A percentile compares a stretch with the other conserved stretches of the same genome.
phyloP scores from a whole-genome alignment of 129 eudicot species.

The Arctium minus region DNA sequence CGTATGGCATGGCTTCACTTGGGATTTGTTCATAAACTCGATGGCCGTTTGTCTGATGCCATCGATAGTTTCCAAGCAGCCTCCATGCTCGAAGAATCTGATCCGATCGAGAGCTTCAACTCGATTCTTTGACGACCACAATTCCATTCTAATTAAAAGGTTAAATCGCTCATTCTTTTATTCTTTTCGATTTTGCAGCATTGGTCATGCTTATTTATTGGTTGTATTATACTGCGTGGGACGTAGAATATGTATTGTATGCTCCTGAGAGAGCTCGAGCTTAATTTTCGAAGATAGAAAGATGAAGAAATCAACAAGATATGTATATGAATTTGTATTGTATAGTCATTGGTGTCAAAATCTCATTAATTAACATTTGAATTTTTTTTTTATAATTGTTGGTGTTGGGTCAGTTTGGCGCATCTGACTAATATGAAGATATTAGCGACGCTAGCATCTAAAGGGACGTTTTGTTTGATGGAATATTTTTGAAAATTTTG shows the following conservation, averaged over 20 bases:
- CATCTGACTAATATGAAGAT: too few relatives aligned
- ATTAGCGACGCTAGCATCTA: too few relatives aligned
- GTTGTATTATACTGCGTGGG: background rate
- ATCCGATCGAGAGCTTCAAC: conserved; percentile 81
- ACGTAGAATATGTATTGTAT: background rate
- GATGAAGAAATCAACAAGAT: background rate
- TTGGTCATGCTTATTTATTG: background rate
- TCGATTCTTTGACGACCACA: conserved; percentile 32
- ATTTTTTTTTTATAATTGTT: background rate
- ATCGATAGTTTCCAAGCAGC: conserved; percentile 95
- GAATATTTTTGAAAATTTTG: too few relatives aligned
- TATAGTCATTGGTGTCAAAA: background rate
- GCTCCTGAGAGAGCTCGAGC: background rate
- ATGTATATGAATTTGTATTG: conserved; percentile 11
- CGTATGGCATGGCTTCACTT: conserved; percentile 83
- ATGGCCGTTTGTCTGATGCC: conserved; percentile 85
- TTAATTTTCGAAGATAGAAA: background rate
- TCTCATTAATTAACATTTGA: background rate
- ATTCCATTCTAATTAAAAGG: conserved; percentile 1
- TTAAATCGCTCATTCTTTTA: conserved; percentile 27
- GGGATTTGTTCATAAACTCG: conserved; percentile 75
- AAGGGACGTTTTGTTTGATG: too few relatives aligned
- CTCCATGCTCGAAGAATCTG: conserved; percentile 89
- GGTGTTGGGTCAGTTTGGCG: background rate
- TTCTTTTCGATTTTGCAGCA: conserved; percentile 30